These are phyloP conservation scores for Globisporangium ultimum DNA, from an alignment of 352 stramenopile species.

Conservation along the genomic window DNA sequence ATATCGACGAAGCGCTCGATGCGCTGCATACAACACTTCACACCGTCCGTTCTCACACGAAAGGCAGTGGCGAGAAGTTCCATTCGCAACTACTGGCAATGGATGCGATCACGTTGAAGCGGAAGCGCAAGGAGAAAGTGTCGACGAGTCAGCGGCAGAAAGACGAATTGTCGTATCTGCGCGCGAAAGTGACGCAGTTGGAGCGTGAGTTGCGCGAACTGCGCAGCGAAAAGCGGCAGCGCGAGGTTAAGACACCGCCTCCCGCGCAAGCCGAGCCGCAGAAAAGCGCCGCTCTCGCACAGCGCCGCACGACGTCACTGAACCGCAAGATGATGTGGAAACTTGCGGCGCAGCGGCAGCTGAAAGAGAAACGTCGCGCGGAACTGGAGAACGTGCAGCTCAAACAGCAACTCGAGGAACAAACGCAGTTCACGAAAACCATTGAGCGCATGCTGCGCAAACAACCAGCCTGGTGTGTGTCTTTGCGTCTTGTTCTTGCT, in stretches of 20 bases:
- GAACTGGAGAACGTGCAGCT: constrained; percentile 7
- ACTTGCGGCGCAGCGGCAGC: background rate
- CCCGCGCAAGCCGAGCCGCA: too few relatives aligned
- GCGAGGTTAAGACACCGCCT: too few relatives aligned
- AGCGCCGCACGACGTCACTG: background rate
- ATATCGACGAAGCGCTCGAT: too few relatives aligned
- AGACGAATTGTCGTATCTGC: too few relatives aligned
- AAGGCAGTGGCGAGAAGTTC: too few relatives aligned
- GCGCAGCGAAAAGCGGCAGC: too few relatives aligned
- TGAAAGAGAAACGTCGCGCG: constrained; percentile 2
- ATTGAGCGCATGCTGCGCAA: constrained; percentile 6
- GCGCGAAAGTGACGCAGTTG: constrained; percentile 17
- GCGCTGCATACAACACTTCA: too few relatives aligned
- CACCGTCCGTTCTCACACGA: too few relatives aligned
- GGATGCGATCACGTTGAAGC: too few relatives aligned
- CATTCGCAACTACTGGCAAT: too few relatives aligned
- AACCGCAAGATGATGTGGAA: background rate
- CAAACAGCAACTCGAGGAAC: constrained; percentile 1
- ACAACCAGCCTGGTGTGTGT: background rate
- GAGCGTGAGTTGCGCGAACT: constrained; percentile 21
- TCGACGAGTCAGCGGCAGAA: too few relatives aligned
- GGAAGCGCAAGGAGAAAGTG: too few relatives aligned
- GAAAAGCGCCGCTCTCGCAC: background rate
- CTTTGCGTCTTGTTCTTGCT: background rate
- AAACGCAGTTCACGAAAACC: background rate